Base-by-base conservation (phyloP, 2,329 filamentous ascomycete genomes). In the Stemphylium lycopersici region DNA sequence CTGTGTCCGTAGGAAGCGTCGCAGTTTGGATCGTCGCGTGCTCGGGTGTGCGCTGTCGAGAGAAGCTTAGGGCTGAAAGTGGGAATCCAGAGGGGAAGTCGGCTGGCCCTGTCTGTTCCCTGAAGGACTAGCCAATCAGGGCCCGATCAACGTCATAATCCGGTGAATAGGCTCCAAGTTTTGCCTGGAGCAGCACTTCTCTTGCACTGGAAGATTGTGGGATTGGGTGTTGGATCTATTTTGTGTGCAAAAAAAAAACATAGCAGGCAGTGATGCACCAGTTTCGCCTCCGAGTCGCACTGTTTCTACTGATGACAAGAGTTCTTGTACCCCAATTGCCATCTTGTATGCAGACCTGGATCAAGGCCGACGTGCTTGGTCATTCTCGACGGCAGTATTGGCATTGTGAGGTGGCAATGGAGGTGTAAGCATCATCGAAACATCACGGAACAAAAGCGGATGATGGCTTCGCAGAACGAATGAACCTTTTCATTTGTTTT, bases 21-120 rank as follows among this genome's bases (percentile, higher is more conserved):
- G 51, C 44, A 55, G 56, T 55, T 52, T 58, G 53, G 52, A 55
- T 65, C 58, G 69, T 72, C 70, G 70, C 68, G 69, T 72, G 69
- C 68, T 64, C 49, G 50, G 62, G 55, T 52, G 63, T 64, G 61
- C 55, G 59, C 41, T 64, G 59, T 48, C 49, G 50, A 45, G 56
- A 37, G 48, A 51, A 52, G 46, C 49, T 65, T 61, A 60, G 59
- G 61, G 63, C 66, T 65, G 59, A 65, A 57, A 54, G 58, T 58
- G 43, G 55, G 53, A 44, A 39, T 56, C 29, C 41, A 59, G 61
- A 58, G 47, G 53, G 55, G 44, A 32, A 46, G 37, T 33, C 36
- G 24, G 47, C 31, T 55, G 39, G 43, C 20, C 55, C 57, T 58
- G 51, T 48, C 51, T 45, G 43, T 49, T 45, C 48, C 42, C 55